Conservation (phyloP, 148 eudicot genomes). For the Rhododendron mucronatum region DNA sequence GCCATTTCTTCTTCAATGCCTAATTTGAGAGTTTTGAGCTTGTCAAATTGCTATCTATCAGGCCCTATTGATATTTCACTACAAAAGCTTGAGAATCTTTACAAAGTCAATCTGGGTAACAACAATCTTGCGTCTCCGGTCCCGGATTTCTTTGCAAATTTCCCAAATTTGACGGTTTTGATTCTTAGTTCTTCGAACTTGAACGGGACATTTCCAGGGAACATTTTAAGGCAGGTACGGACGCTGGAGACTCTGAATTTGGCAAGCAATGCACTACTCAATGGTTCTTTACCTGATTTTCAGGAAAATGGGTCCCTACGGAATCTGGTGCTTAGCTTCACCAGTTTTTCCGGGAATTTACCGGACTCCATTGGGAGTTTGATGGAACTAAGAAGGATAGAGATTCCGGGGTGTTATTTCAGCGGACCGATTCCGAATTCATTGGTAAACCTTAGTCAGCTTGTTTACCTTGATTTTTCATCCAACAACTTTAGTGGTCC, state of each 20-base stretch:
- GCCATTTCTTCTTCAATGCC: slow-evolving; percentile 14
- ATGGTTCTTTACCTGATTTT: slow-evolving; percentile 24
- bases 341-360: slow-evolving; percentile 29
- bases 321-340: slow-evolving; percentile 15
- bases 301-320: slow-evolving; percentile 13
- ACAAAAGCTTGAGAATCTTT: not conserved
- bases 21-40: slow-evolving; percentile 11
- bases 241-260: slow-evolving; percentile 13
- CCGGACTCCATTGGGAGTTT: slow-evolving; percentile 31
- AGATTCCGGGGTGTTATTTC: slow-evolving; percentile 23
- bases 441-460: slow-evolving; percentile 20
- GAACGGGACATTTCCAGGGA: not conserved
- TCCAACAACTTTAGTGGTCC: slow-evolving; percentile 24
- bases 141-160: slow-evolving; percentile 10
- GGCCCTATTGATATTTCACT: slow-evolving; percentile 16
- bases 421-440: slow-evolving; percentile 30
- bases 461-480: slow-evolving; percentile 32
- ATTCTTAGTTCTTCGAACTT: slow-evolving; percentile 5
- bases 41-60: slow-evolving; percentile 14
- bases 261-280: slow-evolving; percentile 6
- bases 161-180: not conserved
- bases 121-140: slow-evolving; percentile 9
- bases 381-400: slow-evolving; percentile 21
- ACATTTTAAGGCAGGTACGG: not conserved
- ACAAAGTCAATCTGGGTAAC: not conserved